Evolutionary conservation across 345 rosid genomes (phyloP).

Genomic region (Salix purpurea): DNA sequence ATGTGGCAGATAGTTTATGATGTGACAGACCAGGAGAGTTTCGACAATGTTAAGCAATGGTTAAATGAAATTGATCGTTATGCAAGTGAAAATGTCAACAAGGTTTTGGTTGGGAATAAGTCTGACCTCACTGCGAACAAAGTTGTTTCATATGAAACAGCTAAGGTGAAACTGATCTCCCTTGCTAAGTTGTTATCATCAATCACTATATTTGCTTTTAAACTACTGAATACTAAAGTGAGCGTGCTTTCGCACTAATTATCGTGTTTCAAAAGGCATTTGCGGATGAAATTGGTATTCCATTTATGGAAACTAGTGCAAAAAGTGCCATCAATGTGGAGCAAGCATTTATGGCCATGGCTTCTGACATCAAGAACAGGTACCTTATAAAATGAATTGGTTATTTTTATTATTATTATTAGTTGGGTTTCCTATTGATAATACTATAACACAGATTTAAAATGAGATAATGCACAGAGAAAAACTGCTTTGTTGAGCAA

Average conservation of each 20-base stretch:
- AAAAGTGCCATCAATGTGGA: slow-evolving; percentile 68
- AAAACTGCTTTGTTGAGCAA: background rate
- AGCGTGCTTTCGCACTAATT: background rate
- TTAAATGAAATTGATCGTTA: slow-evolving; percentile 70
- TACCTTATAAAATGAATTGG: slow-evolving; percentile 7
- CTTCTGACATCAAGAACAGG: slow-evolving; percentile 67
- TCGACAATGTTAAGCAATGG: slow-evolving; percentile 79
- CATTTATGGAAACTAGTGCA: slow-evolving; percentile 80
- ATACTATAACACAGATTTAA: background rate
- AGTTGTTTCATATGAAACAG: slow-evolving; percentile 71
- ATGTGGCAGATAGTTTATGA: slow-evolving; percentile 62
- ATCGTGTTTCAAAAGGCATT: slow-evolving; percentile 45
- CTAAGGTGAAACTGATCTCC: slow-evolving; percentile 41
- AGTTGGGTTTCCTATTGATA: background rate
- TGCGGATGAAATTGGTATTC: slow-evolving; percentile 71
- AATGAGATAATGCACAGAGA: background rate
- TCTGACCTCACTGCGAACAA: slow-evolving; percentile 59
- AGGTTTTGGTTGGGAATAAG: slow-evolving; percentile 72
- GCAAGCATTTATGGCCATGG: slow-evolving; percentile 83
- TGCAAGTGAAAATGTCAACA: slow-evolving; percentile 74
- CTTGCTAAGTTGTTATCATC: background rate
- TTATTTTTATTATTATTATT: background rate
- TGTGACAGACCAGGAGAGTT: slow-evolving; percentile 78
- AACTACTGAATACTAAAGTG: slow-evolving; percentile 1
- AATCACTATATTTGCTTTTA: background rate